These are phyloP conservation scores for Peronosclerospora sorghi DNA, from an alignment of 352 stramenopile species.

Conservation along the genomic window DNA sequence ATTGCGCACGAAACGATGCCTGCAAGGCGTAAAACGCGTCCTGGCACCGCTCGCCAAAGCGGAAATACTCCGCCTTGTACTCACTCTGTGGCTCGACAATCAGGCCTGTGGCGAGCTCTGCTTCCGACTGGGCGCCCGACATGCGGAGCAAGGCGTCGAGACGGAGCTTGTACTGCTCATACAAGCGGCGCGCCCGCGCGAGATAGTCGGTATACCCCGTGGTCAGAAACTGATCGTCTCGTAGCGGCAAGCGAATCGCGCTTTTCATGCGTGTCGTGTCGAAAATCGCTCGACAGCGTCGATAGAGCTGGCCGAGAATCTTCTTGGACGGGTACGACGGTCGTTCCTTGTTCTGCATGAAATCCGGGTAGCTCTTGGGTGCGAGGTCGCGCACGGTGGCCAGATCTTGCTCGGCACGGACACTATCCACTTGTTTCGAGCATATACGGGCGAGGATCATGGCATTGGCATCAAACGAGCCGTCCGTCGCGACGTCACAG, in stretches of 20 bases:
- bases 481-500: constrained; percentile 32
- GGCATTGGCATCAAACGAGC: constrained; percentile 36
- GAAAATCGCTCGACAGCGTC: constrained; percentile 42
- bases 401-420: constrained; percentile 43
- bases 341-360: constrained; percentile 69
- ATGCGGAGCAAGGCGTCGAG: constrained; percentile 42
- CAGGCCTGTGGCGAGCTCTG: constrained; percentile 66
- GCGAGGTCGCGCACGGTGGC: constrained; percentile 37
- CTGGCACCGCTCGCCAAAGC: constrained; percentile 59
- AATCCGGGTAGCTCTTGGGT: constrained; percentile 61
- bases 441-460: constrained; percentile 57
- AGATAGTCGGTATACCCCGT: constrained; percentile 41
- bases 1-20: constrained; percentile 33
- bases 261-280: constrained; percentile 27
- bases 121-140: constrained; percentile 48
- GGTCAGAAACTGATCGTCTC: constrained; percentile 42
- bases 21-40: constrained; percentile 50
- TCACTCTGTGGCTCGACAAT: constrained; percentile 45
- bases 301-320: constrained; percentile 66
- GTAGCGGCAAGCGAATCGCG: constrained; percentile 22
- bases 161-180: constrained; percentile 56
- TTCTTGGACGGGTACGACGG: constrained; percentile 55
- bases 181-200: constrained; percentile 27
- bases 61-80: constrained; percentile 69
- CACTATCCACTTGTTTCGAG: constrained; percentile 59